Evolutionary conservation across 192 early-diverging fungal genomes (phyloP).

Genomic region (Rhizoclosmatium globosum): DNA sequence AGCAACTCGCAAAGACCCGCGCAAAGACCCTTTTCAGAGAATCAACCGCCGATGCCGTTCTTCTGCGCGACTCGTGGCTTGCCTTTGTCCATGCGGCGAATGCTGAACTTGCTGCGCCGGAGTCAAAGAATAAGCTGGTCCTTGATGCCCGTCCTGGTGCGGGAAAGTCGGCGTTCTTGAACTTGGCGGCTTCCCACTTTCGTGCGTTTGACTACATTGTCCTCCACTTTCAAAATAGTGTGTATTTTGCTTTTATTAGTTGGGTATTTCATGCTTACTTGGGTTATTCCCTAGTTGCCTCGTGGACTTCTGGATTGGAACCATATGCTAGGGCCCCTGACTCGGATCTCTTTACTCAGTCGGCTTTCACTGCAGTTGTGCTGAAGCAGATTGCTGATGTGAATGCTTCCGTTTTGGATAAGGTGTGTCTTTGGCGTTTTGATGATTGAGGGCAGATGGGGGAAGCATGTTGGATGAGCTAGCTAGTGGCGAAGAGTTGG

Average conservation of each 20-base stretch:
- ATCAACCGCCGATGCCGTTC: neutral
- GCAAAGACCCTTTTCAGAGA: neutral
- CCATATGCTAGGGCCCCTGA: slow-evolving; percentile 7
- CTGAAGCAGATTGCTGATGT: slow-evolving; percentile 19
- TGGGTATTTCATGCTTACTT: neutral
- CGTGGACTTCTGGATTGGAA: slow-evolving; percentile 27
- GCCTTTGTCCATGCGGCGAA: slow-evolving; percentile 6
- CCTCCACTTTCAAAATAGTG: slow-evolving; percentile 20
- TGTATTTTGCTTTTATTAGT: neutral
- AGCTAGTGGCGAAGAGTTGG: too few relatives aligned
- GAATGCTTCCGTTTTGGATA: slow-evolving; percentile 12
- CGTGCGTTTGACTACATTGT: slow-evolving; percentile 21
- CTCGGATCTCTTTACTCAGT: slow-evolving; percentile 8
- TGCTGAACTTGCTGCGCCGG: neutral
- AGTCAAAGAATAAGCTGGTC: slow-evolving; percentile 3
- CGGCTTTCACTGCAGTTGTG: slow-evolving; percentile 18
- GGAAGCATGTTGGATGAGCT: neutral
- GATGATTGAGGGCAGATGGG: neutral
- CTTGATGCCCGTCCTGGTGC: slow-evolving; percentile 1
- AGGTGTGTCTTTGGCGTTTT: slow-evolving; percentile 5
- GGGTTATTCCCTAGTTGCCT: slow-evolving; percentile 5
- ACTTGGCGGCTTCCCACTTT: slow-evolving; percentile 10
- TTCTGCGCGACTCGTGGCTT: slow-evolving; percentile 29
- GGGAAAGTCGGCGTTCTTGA: slow-evolving; percentile 24
- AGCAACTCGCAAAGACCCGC: neutral